phyloP scores from a whole-genome alignment of 306 rosid species.

The Neltuma alba region DNA sequence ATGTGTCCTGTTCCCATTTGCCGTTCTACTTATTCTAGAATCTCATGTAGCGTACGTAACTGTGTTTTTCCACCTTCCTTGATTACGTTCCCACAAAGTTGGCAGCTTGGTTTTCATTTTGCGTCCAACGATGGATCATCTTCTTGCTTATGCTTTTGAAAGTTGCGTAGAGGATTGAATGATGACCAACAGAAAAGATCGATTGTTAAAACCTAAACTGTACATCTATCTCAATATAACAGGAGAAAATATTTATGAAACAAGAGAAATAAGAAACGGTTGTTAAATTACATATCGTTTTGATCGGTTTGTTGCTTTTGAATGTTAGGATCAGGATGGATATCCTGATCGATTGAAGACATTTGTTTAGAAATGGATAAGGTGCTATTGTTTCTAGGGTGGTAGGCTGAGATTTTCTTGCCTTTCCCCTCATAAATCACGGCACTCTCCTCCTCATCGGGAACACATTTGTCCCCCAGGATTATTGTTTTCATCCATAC shows the following conservation, averaged over 20 bases:
- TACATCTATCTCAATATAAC: background rate
- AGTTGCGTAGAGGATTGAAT: background rate
- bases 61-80: no score
- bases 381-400: slow-evolving; percentile 47
- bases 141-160: background rate
- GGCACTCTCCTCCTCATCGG: slow-evolving; percentile 58
- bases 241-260: background rate
- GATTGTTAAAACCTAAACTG: background rate
- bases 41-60: no score
- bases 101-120: background rate
- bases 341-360: slow-evolving; percentile 45
- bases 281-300: background rate
- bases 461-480: slow-evolving; percentile 76
- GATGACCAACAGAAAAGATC: background rate
- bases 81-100: background rate
- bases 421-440: slow-evolving; percentile 64
- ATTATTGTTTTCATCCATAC: slow-evolving; percentile 87
- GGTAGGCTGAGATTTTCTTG: slow-evolving; percentile 70
- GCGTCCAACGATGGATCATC: background rate
- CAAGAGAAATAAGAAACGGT: background rate
- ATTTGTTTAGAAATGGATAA: slow-evolving; percentile 52
- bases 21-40: no score
- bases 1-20: background rate
- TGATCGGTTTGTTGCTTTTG: slow-evolving; percentile 16
- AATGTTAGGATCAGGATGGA: slow-evolving; percentile 2